phyloP scores from a whole-genome alignment of 2,329 filamentous ascomycete species.

The Fusarium veterinarium region DNA sequence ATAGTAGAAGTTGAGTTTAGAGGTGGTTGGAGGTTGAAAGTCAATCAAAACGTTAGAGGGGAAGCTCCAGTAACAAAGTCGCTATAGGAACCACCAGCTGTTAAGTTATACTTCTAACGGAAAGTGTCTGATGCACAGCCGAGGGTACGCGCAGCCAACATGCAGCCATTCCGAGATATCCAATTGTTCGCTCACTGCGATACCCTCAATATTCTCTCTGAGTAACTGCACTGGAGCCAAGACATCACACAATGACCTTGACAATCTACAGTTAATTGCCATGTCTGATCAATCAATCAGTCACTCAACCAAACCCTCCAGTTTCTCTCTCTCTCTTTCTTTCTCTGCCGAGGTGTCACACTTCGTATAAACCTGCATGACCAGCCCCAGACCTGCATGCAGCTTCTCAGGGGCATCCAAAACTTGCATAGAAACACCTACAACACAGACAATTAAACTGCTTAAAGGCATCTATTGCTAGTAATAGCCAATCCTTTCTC shows the following conservation, averaged over 20 bases:
- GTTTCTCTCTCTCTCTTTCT: background rate
- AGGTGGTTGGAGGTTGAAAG: background rate
- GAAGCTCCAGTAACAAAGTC: constrained; percentile 9
- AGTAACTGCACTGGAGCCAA: background rate
- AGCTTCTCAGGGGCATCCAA: background rate
- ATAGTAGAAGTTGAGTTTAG: background rate
- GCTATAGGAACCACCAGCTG: constrained; percentile 1
- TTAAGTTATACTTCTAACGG: background rate
- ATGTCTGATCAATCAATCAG: background rate
- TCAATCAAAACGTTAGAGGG: background rate
- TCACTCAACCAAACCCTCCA: background rate
- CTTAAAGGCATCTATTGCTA: background rate
- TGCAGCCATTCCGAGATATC: background rate
- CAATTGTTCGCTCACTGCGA: background rate
- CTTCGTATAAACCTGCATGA: background rate
- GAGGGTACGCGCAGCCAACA: constrained; percentile 2
- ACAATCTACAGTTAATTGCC: background rate
- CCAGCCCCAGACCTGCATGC: constrained; percentile 4
- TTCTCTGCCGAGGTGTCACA: background rate
- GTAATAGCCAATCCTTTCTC: background rate
- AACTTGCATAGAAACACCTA: background rate
- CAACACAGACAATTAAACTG: background rate
- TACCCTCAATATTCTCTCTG: background rate
- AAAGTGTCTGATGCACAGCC: constrained; percentile 11
- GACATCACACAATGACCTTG: background rate